Evolutionary conservation across 345 rosid species (phyloP).

Genomic region (Clarkia xantiana): DNA sequence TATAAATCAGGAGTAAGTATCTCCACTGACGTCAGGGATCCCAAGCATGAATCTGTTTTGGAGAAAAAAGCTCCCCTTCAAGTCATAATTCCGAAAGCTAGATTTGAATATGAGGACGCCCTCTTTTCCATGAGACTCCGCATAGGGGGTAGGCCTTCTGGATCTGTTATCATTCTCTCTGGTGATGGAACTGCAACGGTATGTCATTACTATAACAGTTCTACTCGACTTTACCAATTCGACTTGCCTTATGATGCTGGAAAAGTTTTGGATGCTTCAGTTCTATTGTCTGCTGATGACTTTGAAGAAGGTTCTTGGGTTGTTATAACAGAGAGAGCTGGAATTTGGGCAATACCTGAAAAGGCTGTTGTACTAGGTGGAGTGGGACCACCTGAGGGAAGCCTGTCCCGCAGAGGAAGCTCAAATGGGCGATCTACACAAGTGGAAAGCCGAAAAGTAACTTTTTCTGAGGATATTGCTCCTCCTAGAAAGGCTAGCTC

Average conservation of each 20-base stretch:
- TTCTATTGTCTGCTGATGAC: conserved; percentile 60
- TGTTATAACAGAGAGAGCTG: conserved; percentile 83
- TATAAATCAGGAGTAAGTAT: conserved; percentile 39
- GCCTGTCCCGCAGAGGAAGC: conserved; percentile 82
- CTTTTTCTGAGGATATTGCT: conserved; percentile 32
- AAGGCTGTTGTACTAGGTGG: conserved; percentile 77
- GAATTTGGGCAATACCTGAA: conserved; percentile 97
- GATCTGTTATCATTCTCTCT: conserved; percentile 77
- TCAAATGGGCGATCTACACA: conserved; percentile 58
- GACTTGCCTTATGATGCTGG: conserved; percentile 93
- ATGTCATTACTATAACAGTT: conserved; percentile 48
- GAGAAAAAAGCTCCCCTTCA: conserved; percentile 84
- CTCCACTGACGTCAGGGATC: conserved; percentile 14
- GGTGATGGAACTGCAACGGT: conserved; percentile 96
- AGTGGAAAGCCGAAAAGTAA: conserved; percentile 46
- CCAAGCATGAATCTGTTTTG: conserved; percentile 36
- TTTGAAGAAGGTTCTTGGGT: conserved; percentile 84
- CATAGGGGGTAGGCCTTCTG: conserved; percentile 77
- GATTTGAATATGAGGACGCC: conserved; percentile 79
- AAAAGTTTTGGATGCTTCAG: conserved; percentile 88
- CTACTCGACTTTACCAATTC: conserved; percentile 75
- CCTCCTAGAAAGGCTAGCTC: conserved; percentile 54
- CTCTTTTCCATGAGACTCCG: conserved; percentile 82
- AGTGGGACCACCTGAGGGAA: conserved; percentile 87
- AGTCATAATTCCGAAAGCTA: conserved; percentile 95